phyloP scores from a whole-genome alignment of 2,329 filamentous ascomycete genomes.

The Colletotrichum australisinense region DNA sequence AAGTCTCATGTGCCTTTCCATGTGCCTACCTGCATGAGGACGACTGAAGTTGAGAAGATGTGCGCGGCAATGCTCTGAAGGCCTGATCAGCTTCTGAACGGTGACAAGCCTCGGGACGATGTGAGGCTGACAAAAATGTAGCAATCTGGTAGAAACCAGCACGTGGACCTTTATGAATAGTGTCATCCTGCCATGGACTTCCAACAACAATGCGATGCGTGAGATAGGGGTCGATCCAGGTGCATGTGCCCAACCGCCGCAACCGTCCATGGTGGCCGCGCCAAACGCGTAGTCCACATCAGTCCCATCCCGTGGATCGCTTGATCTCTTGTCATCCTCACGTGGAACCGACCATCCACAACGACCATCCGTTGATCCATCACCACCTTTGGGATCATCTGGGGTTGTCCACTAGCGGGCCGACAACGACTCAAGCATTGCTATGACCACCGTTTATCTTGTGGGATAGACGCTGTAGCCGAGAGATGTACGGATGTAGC shows the following conservation, averaged over 20 bases:
- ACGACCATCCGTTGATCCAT: conserved; percentile 22
- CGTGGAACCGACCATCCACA: conserved; percentile 13
- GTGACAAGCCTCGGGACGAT: neutral
- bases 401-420: conserved; percentile 21
- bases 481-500: conserved; percentile 8
- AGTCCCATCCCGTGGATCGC: neutral
- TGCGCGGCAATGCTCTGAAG: neutral
- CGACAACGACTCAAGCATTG: conserved; percentile 26
- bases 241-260: conserved; percentile 2
- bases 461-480: conserved; percentile 20
- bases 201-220: neutral
- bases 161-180: neutral
- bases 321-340: conserved; percentile 12
- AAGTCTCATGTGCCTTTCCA: neutral
- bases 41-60: neutral
- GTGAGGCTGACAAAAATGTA: neutral
- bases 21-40: neutral
- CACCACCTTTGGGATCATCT: conserved; percentile 29
- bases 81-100: neutral
- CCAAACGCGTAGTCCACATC: conserved; percentile 18
- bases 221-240: neutral
- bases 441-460: conserved; percentile 35
- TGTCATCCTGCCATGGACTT: neutral
- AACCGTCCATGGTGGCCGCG: conserved; percentile 7
- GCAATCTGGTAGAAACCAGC: neutral